These are phyloP conservation scores for Xylaria sp. DNA, from an alignment of 2,329 filamentous ascomycete genomes.

Conservation along the genomic window DNA sequence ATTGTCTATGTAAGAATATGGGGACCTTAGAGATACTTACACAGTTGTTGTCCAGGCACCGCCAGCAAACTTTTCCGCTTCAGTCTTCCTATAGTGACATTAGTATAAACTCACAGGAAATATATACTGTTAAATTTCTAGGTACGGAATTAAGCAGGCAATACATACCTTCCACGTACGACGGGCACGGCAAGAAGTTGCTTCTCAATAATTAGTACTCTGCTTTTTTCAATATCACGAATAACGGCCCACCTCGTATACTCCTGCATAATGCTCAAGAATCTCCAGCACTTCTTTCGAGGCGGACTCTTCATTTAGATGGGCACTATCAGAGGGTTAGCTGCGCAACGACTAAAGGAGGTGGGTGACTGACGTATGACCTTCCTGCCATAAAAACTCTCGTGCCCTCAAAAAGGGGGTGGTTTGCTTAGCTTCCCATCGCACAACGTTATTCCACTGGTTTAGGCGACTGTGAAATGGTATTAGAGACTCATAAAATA, in stretches of 20 bases:
- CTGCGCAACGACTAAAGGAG: neutral
- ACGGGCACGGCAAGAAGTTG: conserved; percentile 93
- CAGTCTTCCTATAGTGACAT: conserved; percentile 69
- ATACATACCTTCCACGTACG: conserved; percentile 69
- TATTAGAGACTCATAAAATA: neutral
- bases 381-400: conserved; percentile 98
- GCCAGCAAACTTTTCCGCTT: conserved; percentile 97
- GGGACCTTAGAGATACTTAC: neutral
- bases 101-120: neutral
- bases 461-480: conserved; percentile 67
- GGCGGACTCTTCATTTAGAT: conserved; percentile 82
- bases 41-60: conserved; percentile 96
- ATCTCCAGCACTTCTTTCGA: conserved; percentile 90
- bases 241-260: conserved; percentile 69
- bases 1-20: neutral
- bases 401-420: conserved; percentile 87
- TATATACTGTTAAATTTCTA: neutral
- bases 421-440: conserved; percentile 96
- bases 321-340: conserved; percentile 62
- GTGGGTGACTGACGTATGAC: conserved; percentile 61
- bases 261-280: conserved; percentile 86
- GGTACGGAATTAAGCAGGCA: neutral
- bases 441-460: conserved; percentile 93
- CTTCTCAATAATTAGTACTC: conserved; percentile 23
- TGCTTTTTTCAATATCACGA: neutral